Percentiles rank a stretch among this genome's conserved stretches.
Evolutionary conservation across 208 protist species (phyloP).

Genomic region (Trypanosoma avium): DNA sequence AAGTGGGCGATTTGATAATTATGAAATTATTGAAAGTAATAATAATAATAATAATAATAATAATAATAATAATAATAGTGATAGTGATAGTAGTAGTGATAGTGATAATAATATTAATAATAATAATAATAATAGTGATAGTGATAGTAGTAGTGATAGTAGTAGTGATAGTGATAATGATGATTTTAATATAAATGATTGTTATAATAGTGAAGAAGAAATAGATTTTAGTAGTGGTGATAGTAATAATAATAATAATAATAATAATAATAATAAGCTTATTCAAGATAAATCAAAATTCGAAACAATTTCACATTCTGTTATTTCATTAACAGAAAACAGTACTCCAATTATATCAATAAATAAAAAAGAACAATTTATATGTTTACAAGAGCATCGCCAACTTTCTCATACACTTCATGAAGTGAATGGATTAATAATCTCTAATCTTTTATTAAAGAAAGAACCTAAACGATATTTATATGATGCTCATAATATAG

Average conservation of each 20-base stretch:
- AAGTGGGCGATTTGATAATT: conserved; percentile 17
- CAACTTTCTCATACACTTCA: neutral
- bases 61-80: neutral
- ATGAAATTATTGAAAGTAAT: conserved; percentile 6
- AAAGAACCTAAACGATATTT: neutral
- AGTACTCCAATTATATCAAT: neutral
- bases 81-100: neutral
- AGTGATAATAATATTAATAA: neutral
- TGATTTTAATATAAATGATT: neutral
- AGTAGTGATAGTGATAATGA: neutral
- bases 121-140: neutral
- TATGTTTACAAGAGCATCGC: neutral
- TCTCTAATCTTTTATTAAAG: neutral
- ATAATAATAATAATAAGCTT: too few species aligned
- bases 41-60: neutral
- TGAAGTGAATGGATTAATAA: neutral
- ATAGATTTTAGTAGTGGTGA: too few species aligned
- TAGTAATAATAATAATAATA: too few species aligned
- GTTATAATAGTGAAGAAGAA: too few species aligned
- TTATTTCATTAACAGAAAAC: neutral
- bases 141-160: neutral
- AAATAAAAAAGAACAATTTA: neutral
- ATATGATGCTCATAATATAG: neutral
- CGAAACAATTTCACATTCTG: neutral
- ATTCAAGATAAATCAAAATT: neutral